phyloP scores from a whole-genome alignment of 495 filamentous ascomycete species.

The Tricharina praecox region DNA sequence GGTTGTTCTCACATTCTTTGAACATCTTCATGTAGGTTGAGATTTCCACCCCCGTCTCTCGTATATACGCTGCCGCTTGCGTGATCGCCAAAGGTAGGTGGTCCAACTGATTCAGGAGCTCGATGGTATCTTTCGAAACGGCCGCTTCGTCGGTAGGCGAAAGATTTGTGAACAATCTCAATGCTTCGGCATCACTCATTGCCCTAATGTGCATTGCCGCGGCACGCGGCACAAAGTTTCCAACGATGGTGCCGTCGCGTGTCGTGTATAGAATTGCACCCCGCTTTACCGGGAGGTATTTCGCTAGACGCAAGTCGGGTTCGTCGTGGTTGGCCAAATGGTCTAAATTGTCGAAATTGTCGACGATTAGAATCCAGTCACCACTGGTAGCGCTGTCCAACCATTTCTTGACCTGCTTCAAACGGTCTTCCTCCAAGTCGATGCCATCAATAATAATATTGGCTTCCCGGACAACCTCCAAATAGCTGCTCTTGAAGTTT shows the following conservation, averaged over 20 bases:
- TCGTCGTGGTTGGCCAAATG: too few relatives aligned
- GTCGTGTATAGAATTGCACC: conserved; percentile 10
- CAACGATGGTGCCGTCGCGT: conserved; percentile 4
- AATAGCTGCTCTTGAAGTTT: conserved; percentile 3
- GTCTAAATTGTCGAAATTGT: conserved; percentile 31
- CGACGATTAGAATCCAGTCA: conserved; percentile 28
- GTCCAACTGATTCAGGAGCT: conserved; percentile 19
- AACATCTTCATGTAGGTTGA: conserved; percentile 3
- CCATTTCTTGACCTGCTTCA: conserved; percentile 3
- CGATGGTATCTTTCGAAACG: neutral
- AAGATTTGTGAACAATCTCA: neutral
- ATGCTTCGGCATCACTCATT: neutral
- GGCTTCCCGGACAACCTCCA: neutral
- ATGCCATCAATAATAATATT: neutral
- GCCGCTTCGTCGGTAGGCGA: neutral
- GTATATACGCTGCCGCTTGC: conserved; percentile 24
- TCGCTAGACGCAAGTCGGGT: conserved; percentile 13
- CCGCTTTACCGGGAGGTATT: conserved; percentile 8
- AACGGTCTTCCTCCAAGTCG: neutral
- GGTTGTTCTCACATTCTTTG: neutral
- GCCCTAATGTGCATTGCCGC: neutral
- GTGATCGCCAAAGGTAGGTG: conserved; percentile 25
- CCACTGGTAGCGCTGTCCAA: conserved; percentile 5
- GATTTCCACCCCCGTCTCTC: conserved; percentile 14
- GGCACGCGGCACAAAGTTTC: neutral